Conservation (phyloP, 225 moss, liverwort and hornwort species). For the Polytrichum formosum region DNA sequence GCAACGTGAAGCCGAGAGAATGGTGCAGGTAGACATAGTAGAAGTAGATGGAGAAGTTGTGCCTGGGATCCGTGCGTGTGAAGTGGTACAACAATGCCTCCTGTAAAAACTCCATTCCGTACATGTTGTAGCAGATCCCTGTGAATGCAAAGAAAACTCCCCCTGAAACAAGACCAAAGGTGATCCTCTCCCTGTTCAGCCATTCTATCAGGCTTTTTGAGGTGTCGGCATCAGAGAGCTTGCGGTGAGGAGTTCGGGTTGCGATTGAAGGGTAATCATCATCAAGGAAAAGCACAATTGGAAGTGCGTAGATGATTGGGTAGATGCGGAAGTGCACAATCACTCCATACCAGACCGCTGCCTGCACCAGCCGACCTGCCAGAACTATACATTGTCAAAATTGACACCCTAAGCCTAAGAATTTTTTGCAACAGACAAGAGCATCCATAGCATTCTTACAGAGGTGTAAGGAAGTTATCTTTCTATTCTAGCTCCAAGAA, state of each 20-base stretch:
- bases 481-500: too few species aligned
- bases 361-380: conserved; percentile 77
- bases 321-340: conserved; percentile 94
- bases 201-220: conserved; percentile 15
- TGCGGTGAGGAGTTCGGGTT: conserved; percentile 11
- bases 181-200: conserved; percentile 61
- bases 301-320: conserved; percentile 83
- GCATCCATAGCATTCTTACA: too few species aligned
- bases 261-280: conserved; percentile 40
- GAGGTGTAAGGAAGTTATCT: too few species aligned
- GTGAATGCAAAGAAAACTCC: conserved; percentile 63
- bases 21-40: conserved; percentile 84
- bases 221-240: conserved; percentile 3
- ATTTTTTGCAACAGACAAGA: too few species aligned
- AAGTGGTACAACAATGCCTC: conserved; percentile 90
- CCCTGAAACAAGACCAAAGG: conserved; percentile 73
- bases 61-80: conserved; percentile 91
- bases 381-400: not conserved
- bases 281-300: conserved; percentile 76
- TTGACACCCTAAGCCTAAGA: too few species aligned
- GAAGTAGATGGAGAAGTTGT: conserved; percentile 98
- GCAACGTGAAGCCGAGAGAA: conserved; percentile 45
- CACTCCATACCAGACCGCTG: conserved; percentile 87
- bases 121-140: conserved; percentile 66
- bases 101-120: conserved; percentile 74